A percentile compares a stretch with the other conserved stretches of the same genome.
Conservation (phyloP, 1,139 yeast species). For the Candida dubliniensis region DNA sequence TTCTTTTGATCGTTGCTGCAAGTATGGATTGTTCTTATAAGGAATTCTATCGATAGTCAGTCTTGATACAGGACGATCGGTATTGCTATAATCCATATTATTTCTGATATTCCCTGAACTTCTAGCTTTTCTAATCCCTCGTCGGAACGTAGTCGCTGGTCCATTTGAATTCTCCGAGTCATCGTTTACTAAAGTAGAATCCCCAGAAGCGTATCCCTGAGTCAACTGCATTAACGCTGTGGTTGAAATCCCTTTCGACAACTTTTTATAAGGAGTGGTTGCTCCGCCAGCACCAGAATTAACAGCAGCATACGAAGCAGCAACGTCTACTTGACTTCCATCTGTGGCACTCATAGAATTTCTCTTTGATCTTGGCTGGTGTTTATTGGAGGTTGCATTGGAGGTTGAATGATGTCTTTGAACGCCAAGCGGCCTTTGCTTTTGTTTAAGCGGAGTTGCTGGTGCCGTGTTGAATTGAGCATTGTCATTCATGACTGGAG, state of each 20-base stretch:
- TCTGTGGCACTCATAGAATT: conserved; percentile 28
- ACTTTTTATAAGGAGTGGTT: conserved; percentile 10
- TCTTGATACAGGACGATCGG: not conserved
- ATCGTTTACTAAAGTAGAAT: conserved; percentile 16
- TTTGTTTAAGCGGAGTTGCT: conserved; percentile 14
- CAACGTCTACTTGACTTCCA: not conserved
- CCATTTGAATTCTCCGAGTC: conserved; percentile 10
- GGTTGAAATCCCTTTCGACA: conserved; percentile 28
- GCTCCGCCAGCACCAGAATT: conserved; percentile 6
- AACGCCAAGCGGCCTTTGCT: conserved; percentile 18
- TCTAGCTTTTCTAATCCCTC: conserved; percentile 32
- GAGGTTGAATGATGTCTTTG: conserved; percentile 26
- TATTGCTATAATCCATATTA: conserved; percentile 16
- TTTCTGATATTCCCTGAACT: conserved; percentile 35
- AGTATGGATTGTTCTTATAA: conserved; percentile 29
- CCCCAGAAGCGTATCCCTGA: conserved; percentile 12
- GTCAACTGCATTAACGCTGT: conserved; percentile 28
- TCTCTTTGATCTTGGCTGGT: conserved; percentile 20
- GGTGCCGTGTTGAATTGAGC: conserved; percentile 12
- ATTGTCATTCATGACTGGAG: conserved; percentile 17
- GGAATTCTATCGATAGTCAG: conserved; percentile 23
- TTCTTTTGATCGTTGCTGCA: conserved; percentile 5
- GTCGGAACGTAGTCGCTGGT: conserved; percentile 1
- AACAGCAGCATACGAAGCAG: conserved; percentile 1
- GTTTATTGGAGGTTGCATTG: conserved; percentile 7